Percentiles rank a stretch among this genome's conserved stretches.
Evolutionary conservation across 768 basidiomycete species (phyloP).

Genomic region (Auricularia auricula-judae): DNA sequence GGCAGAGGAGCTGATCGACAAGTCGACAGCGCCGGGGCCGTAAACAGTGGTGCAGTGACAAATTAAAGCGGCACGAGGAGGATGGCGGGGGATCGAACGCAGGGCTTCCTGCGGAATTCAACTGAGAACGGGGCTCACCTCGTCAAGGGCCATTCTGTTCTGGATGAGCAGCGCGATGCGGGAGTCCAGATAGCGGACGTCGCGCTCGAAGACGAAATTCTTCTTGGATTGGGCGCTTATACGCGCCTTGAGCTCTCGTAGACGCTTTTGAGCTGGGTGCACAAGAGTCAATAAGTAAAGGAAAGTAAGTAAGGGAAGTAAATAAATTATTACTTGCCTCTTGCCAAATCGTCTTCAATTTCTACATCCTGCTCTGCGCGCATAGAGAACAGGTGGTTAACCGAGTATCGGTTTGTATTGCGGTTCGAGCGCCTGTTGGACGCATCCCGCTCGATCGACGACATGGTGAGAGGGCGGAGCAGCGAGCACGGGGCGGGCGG

Average conservation of each 20-base stretch:
- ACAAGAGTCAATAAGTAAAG: constrained; percentile 2
- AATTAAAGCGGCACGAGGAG: background rate
- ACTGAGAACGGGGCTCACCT: constrained; percentile 38
- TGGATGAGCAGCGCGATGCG: constrained; percentile 96
- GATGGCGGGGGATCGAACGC: background rate
- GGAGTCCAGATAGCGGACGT: constrained; percentile 95
- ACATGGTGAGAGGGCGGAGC: background rate
- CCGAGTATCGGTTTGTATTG: constrained; percentile 93
- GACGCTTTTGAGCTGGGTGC: constrained; percentile 79
- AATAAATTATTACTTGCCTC: constrained; percentile 45
- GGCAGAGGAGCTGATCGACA: no score
- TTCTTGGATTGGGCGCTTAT: constrained; percentile 99
- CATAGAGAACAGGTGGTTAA: constrained; percentile 93
- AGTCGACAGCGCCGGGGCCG: no score
- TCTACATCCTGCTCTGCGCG: constrained; percentile 98
- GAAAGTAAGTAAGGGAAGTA: background rate
- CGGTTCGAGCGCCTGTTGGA: constrained; percentile 60
- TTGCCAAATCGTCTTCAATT: constrained; percentile 91
- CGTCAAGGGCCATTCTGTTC: constrained; percentile 94
- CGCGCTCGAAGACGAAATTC: constrained; percentile 98
- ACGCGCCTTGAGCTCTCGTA: constrained; percentile 90
- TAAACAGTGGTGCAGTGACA: no score
- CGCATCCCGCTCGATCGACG: background rate
- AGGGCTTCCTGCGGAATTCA: background rate
- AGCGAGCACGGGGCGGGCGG: background rate